Conservation (phyloP, 257 asterid genomes). For the Penstemon davidsonii region DNA sequence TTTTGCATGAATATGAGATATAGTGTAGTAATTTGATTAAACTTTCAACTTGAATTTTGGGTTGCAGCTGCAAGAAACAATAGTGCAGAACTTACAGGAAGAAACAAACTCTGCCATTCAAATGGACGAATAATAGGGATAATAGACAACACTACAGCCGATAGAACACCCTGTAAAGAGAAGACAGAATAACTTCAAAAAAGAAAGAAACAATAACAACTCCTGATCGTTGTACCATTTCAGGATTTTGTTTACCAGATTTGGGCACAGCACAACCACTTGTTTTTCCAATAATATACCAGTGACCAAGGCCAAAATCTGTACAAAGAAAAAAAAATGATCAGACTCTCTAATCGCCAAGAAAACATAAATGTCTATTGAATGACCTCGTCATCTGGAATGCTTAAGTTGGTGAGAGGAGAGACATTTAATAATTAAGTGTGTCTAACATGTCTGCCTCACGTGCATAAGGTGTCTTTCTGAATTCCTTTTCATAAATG, state of each 20-base stretch:
- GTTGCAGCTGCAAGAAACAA: conserved; percentile 23
- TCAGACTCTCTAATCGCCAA: conserved; percentile 15
- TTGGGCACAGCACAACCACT: conserved; percentile 78
- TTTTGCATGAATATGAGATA: conserved; percentile 9
- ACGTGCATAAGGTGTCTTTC: no score
- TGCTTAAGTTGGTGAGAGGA: no score
- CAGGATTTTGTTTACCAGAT: conserved; percentile 54
- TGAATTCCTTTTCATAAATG: no score
- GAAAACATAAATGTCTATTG: conserved; percentile 20
- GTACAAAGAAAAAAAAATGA: conserved; percentile 29
- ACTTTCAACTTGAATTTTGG: conserved; percentile 11
- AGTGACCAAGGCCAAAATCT: conserved; percentile 74
- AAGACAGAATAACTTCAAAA: conserved; percentile 22
- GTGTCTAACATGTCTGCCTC: no score
- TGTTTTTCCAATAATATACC: conserved; percentile 90
- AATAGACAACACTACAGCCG: conserved; percentile 79
- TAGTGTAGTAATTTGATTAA: conserved; percentile 7
- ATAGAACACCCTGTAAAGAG: conserved; percentile 70
- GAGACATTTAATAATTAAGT: no score
- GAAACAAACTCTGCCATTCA: conserved; percentile 97
- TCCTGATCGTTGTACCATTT: conserved; percentile 16
- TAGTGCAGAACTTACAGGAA: conserved; percentile 68
- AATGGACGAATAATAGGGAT: conserved; percentile 92
- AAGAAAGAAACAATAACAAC: conserved; percentile 9
- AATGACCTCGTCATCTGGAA: background rate